These are phyloP conservation scores for Pseudogymnoascus sp. DNA, from an alignment of 2,329 filamentous ascomycete genomes.

Conservation along the genomic window DNA sequence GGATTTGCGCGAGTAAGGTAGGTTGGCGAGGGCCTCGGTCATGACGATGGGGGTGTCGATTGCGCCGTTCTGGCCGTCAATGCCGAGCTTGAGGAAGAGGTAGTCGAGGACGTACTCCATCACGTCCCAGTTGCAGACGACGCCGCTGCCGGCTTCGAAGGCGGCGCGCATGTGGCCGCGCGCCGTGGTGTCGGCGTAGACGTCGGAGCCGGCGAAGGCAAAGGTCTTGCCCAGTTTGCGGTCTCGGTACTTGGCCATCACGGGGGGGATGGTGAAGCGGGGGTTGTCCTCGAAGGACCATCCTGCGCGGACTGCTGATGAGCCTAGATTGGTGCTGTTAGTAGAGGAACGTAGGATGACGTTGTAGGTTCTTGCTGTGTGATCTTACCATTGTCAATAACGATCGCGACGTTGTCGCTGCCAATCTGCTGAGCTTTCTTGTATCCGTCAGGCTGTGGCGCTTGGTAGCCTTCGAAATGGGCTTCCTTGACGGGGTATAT, in stretches of 20 bases:
- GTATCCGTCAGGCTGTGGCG: slow-evolving; percentile 59
- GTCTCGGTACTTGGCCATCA: slow-evolving; percentile 92
- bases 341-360: not conserved
- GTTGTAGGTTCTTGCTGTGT: not conserved
- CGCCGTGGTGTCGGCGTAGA: slow-evolving; percentile 89
- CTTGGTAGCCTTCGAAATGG: slow-evolving; percentile 49
- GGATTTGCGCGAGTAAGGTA: slow-evolving; percentile 80
- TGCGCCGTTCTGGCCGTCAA: slow-evolving; percentile 65
- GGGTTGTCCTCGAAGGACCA: slow-evolving; percentile 91
- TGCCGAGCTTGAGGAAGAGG: slow-evolving; percentile 84
- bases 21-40: slow-evolving; percentile 89
- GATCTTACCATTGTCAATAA: slow-evolving; percentile 86
- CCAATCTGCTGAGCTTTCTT: slow-evolving; percentile 47
- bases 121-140: slow-evolving; percentile 96
- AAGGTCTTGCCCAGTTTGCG: slow-evolving; percentile 88
- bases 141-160: slow-evolving; percentile 83
- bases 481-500: slow-evolving; percentile 57
- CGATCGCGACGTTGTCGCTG: slow-evolving; percentile 64
- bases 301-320: slow-evolving; percentile 80
- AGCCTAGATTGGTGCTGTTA: slow-evolving; percentile 48
- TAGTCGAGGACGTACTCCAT: slow-evolving; percentile 95
- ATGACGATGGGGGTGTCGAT: slow-evolving; percentile 86
- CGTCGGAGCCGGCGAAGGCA: slow-evolving; percentile 84
- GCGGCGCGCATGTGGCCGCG: slow-evolving; percentile 83
- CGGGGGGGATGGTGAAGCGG: slow-evolving; percentile 71